Evolutionary conservation across 2,329 filamentous ascomycete genomes (phyloP).

Genomic region (Colletotrichum sp.): DNA sequence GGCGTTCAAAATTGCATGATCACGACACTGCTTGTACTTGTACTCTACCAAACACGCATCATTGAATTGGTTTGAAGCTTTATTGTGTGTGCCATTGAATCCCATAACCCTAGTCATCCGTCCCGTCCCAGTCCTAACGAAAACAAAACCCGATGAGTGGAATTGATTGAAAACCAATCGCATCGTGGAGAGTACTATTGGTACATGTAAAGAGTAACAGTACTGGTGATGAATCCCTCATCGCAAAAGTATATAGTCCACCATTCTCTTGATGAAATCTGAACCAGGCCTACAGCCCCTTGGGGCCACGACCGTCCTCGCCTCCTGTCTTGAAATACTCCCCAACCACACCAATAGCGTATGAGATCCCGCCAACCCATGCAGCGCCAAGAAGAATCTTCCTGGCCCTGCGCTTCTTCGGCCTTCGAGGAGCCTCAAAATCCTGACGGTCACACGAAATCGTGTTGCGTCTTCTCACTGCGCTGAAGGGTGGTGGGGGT

Average conservation of each 20-base stretch:
- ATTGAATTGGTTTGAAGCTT: background rate
- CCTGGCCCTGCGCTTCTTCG: constrained; percentile 47
- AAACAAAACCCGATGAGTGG: background rate
- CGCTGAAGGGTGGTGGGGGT: constrained; percentile 42
- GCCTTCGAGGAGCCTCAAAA: constrained; percentile 41
- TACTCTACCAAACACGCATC: background rate
- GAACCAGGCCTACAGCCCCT: background rate
- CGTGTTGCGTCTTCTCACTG: constrained; percentile 36
- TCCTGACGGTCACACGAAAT: constrained; percentile 49
- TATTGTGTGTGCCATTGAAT: background rate
- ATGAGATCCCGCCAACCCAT: constrained; percentile 60
- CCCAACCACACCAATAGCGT: constrained; percentile 61
- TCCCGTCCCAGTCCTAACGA: background rate
- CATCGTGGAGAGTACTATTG: background rate
- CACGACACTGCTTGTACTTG: background rate
- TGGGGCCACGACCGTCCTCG: constrained; percentile 41
- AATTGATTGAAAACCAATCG: background rate
- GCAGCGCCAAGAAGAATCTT: constrained; percentile 58
- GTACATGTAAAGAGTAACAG: background rate
- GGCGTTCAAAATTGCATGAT: constrained; percentile 2
- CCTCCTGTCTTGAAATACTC: constrained; percentile 61
- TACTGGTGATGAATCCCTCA: background rate
- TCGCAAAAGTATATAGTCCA: background rate
- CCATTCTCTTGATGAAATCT: too few species aligned
- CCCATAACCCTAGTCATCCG: background rate